These are phyloP conservation scores for Phaffia rhodozyma DNA, from an alignment of 1,284 basidiomycete genomes.

Conservation along the genomic window DNA sequence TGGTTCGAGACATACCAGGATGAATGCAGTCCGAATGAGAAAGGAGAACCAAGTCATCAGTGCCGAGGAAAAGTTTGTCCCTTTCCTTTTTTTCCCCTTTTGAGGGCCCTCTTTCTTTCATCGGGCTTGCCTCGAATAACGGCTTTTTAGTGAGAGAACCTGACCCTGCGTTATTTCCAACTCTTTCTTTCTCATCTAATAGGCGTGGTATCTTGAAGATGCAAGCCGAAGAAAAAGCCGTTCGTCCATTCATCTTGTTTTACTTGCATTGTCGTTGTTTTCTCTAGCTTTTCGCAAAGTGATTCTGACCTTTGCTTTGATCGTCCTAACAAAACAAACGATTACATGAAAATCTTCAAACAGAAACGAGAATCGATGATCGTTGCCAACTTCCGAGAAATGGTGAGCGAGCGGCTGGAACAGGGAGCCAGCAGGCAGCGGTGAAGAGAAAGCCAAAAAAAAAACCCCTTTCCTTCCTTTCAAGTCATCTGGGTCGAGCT, in stretches of 20 bases:
- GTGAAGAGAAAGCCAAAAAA: too few species aligned
- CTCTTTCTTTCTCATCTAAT: too few species aligned
- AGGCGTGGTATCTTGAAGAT: slow-evolving; percentile 14
- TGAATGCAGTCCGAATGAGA: slow-evolving; percentile 95
- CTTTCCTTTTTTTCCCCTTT: slow-evolving; percentile 28
- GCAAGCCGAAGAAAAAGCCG: slow-evolving; percentile 17
- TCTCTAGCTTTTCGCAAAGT: neutral
- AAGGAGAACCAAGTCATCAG: slow-evolving; percentile 99
- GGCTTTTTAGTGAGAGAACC: neutral
- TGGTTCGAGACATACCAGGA: slow-evolving; percentile 71
- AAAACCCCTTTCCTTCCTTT: too few species aligned
- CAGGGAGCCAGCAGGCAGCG: too few species aligned
- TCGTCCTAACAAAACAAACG: neutral
- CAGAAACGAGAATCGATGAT: slow-evolving; percentile 18
- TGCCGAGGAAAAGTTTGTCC: slow-evolving; percentile 91
- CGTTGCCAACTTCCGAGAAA: slow-evolving; percentile 18
- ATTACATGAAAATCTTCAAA: too few species aligned
- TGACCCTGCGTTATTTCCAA: neutral
- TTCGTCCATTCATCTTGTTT: neutral
- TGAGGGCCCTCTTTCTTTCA: neutral
- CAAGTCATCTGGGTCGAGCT: too few species aligned
- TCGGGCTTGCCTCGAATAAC: neutral
- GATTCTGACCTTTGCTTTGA: neutral
- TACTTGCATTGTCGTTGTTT: neutral
- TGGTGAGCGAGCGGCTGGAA: slow-evolving; percentile 2